phyloP scores from a whole-genome alignment of 2,329 filamentous ascomycete species.

The Fusarium sp. region DNA sequence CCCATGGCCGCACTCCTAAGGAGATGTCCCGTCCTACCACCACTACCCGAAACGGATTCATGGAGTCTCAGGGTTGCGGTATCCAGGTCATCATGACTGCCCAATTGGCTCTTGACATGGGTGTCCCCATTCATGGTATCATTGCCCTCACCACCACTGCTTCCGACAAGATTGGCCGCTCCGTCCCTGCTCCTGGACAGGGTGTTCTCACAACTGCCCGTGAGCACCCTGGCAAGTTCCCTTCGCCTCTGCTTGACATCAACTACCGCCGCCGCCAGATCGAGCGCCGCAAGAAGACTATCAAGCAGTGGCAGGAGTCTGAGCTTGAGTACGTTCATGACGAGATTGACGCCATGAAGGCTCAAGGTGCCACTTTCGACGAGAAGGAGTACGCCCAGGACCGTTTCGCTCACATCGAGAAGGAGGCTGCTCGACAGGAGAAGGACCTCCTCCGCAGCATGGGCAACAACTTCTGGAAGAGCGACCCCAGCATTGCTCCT shows the following conservation, averaged over 20 bases:
- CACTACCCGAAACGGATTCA: conserved; percentile 96
- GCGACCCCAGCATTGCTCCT: conserved; percentile 91
- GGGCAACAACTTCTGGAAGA: conserved; percentile 99
- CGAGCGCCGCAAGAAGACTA: conserved; percentile 90
- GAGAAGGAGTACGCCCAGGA: conserved; percentile 88
- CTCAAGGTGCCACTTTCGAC: conserved; percentile 77
- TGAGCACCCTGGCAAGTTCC: conserved; percentile 90
- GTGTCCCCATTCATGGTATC: conserved; percentile 96
- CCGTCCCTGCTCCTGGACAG: conserved; percentile 94
- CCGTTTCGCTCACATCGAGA: conserved; percentile 86
- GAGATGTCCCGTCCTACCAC: conserved; percentile 99
- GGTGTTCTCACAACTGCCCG: conserved; percentile 96
- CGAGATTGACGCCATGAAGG: conserved; percentile 90
- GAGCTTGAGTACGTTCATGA: conserved; percentile 94
- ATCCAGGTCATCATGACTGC: conserved; percentile 99
- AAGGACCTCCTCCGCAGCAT: conserved; percentile 92
- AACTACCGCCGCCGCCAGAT: conserved; percentile 97
- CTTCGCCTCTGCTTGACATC: conserved; percentile 94
- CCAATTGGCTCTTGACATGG: conserved; percentile 96
- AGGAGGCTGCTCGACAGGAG: conserved; percentile 85
- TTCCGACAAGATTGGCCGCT: conserved; percentile 98
- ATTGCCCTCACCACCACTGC: conserved; percentile 94
- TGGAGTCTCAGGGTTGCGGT: conserved; percentile 99
- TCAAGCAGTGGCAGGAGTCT: conserved; percentile 96
- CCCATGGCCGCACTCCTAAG: conserved; percentile 90